Base-by-base conservation (phyloP, 2,329 filamentous ascomycete species). In the Juglanconis sp. region DNA sequence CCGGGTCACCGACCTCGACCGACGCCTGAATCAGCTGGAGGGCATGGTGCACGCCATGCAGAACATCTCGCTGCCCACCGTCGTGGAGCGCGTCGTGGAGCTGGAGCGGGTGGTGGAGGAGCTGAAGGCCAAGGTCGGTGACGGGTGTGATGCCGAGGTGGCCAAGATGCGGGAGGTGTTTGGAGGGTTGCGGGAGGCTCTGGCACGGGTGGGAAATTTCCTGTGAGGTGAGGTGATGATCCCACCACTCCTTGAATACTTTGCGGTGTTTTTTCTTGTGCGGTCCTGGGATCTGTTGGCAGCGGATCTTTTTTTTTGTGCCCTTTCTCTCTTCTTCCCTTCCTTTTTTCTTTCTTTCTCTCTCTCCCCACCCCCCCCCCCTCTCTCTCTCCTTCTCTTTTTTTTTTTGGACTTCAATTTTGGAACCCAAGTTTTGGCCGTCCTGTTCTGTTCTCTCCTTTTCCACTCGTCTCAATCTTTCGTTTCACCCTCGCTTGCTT, bases 371-470 rank as follows among this genome's bases (percentile, higher is more conserved):
- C n/a, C 17, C 17, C 17, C 17, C 17, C 17, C 17, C 17, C 42
- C 31, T 56, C 49, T 46, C n/a, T 32, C 40, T 48, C 50, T 24
- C 24, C 17, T 2, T 3, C 11, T 35, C 38, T 24, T 38, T 42
- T 57, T 64, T 62, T 61, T 64, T 64, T 64, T 61, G 64, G 60
- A 63, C 60, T 53, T 57, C 30, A 46, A 42, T 64, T 66, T 65
- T 65, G 63, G 63, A 64, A 55, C 51, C 40, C 52, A 47, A 42
- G 35, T 63, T 62, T 65, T 65, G 57, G 55, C 42, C 53, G 46
- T 53, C 17, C 58, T 55, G 53, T 52, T 40, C 48, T 56, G 53
- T 53, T 47, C 9, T 15, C 13, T 17, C 50, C 13, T 49, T n/a
- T 10, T 35, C 40, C n/a, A 15, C 3, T 48, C 24, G 3, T 53